These are phyloP conservation scores for Fusarium xylarioides DNA, from an alignment of 2,329 filamentous ascomycete genomes.

Conservation along the genomic window DNA sequence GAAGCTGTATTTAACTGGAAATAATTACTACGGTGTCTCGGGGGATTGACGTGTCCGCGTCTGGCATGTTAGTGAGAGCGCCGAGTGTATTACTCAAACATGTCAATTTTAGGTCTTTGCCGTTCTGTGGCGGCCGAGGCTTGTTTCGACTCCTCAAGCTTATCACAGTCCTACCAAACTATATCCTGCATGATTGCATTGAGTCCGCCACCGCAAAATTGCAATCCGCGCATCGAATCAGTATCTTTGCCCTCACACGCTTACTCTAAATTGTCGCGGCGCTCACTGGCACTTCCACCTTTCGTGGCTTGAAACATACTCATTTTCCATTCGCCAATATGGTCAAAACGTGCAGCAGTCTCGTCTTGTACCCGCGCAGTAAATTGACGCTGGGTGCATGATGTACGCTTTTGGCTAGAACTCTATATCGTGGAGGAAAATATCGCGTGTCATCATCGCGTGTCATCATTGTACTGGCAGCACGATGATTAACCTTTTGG, in stretches of 20 bases:
- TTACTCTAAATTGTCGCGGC: not conserved
- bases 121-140: not conserved
- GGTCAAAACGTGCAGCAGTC: not conserved
- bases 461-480: too few relatives aligned
- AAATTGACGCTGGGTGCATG: not conserved
- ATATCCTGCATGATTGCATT: not conserved
- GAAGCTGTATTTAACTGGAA: not conserved
- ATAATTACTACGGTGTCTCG: accelerated
- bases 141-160: not conserved
- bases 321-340: not conserved
- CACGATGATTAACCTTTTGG: too few relatives aligned
- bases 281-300: too few relatives aligned
- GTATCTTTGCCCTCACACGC: not conserved
- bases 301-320: not conserved
- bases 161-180: not conserved
- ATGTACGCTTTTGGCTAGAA: not conserved
- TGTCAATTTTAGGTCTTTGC: not conserved
- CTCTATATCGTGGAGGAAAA: too few relatives aligned
- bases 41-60: not conserved
- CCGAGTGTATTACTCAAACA: not conserved
- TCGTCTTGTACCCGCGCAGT: not conserved
- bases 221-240: too few relatives aligned
- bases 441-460: too few relatives aligned
- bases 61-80: accelerated
- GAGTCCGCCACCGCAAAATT: not conserved